Evolutionary conservation across 805 yeast species (phyloP).

Genomic region (Zygotorulaspora sp.): DNA sequence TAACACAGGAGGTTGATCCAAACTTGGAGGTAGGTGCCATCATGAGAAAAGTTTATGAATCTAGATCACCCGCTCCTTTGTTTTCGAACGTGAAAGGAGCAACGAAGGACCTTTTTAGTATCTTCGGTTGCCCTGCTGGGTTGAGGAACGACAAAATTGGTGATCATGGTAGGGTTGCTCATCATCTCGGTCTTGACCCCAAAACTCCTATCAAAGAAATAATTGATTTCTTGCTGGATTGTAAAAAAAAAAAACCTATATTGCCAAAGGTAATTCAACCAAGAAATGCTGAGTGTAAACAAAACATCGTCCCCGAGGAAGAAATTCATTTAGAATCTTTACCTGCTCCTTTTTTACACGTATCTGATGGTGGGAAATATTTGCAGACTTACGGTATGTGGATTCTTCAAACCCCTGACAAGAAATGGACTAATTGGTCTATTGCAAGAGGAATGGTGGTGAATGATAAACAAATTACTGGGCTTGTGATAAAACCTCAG

Average conservation of each 20-base stretch:
- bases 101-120: conserved; percentile 19
- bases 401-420: conserved; percentile 28
- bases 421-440: conserved; percentile 31
- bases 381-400: conserved; percentile 33
- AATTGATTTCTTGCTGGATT: conserved; percentile 21
- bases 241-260: conserved; percentile 16
- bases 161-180: conserved; percentile 30
- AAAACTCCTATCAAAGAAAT: conserved; percentile 25
- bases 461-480: conserved; percentile 25
- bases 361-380: conserved; percentile 28
- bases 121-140: conserved; percentile 29
- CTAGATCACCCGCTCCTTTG: conserved; percentile 24
- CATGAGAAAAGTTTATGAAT: conserved; percentile 28
- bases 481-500: conserved; percentile 29
- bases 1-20: conserved; percentile 26
- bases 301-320: conserved; percentile 20
- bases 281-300: conserved; percentile 22
- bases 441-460: conserved; percentile 30
- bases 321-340: conserved; percentile 19
- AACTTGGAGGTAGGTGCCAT: conserved; percentile 31
- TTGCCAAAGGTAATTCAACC: conserved; percentile 16
- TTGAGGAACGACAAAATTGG: conserved; percentile 14
- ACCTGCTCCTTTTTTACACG: conserved; percentile 27
- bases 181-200: conserved; percentile 23
- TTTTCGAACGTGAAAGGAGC: conserved; percentile 21